phyloP scores from a whole-genome alignment of 345 rosid genomes.

The Citrus sp. region DNA sequence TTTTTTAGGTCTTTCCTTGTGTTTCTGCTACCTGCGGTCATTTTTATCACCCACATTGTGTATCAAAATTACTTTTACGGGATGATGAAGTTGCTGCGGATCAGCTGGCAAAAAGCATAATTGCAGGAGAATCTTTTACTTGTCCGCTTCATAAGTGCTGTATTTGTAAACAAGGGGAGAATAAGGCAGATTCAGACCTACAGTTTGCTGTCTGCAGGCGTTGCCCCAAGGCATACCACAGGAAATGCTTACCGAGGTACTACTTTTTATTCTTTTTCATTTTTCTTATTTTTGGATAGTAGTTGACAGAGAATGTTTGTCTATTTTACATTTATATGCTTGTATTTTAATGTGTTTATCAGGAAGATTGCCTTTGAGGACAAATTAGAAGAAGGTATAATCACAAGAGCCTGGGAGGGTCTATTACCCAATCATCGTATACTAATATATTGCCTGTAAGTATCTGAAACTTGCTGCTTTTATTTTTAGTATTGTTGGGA shows the following conservation, averaged over 20 bases:
- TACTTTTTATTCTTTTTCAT: background rate
- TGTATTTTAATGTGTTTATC: slow-evolving; percentile 12
- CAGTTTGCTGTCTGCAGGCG: slow-evolving; percentile 95
- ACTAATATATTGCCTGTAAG: slow-evolving; percentile 90
- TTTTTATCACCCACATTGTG: slow-evolving; percentile 85
- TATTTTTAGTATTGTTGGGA: slow-evolving; percentile 2
- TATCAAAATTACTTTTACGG: slow-evolving; percentile 49
- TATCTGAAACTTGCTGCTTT: slow-evolving; percentile 10
- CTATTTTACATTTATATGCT: slow-evolving; percentile 4
- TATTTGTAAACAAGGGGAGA: slow-evolving; percentile 67
- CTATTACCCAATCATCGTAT: slow-evolving; percentile 59
- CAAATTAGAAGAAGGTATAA: slow-evolving; percentile 37
- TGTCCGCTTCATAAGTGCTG: slow-evolving; percentile 87
- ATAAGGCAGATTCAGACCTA: slow-evolving; percentile 46
- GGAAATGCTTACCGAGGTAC: slow-evolving; percentile 91
- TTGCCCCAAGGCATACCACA: slow-evolving; percentile 85
- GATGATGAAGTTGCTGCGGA: slow-evolving; percentile 55
- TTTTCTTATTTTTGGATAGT: background rate
- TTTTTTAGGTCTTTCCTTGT: slow-evolving; percentile 71
- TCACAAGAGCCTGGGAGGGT: slow-evolving; percentile 76
- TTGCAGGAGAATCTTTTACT: slow-evolving; percentile 57
- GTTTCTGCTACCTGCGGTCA: slow-evolving; percentile 84
- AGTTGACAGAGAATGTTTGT: slow-evolving; percentile 3
- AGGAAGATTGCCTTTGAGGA: slow-evolving; percentile 68
- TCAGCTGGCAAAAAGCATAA: slow-evolving; percentile 51